These are phyloP conservation scores for Cetraspora pellucida DNA, from an alignment of 192 early-diverging fungal genomes.

Conservation along the genomic window DNA sequence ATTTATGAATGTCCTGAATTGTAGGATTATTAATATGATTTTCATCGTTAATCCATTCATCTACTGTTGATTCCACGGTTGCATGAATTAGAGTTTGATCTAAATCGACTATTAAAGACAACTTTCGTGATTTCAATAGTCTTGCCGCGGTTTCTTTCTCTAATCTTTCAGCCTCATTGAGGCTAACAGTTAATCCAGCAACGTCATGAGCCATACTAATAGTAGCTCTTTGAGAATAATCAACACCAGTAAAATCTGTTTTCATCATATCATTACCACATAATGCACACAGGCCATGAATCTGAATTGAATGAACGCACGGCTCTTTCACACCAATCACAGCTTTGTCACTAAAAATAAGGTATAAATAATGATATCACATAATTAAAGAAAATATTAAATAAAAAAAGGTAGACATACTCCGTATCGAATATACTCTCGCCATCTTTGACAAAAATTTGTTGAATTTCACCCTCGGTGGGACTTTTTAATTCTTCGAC, in stretches of 20 bases:
- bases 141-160: conserved; percentile 69
- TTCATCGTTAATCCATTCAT: conserved; percentile 71
- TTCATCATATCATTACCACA: conserved; percentile 74
- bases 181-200: conserved; percentile 67
- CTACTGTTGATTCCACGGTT: conserved; percentile 73
- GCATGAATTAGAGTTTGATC: conserved; percentile 99
- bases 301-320: conserved; percentile 76
- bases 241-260: conserved; percentile 37
- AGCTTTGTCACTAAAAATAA: background rate
- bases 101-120: conserved; percentile 93
- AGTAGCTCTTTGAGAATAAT: conserved; percentile 61
- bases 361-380: background rate
- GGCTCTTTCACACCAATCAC: conserved; percentile 41
- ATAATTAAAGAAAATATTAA: too few species aligned
- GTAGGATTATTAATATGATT: conserved; percentile 56
- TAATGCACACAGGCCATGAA: conserved; percentile 76
- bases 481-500: conserved; percentile 17
- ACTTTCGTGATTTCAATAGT: conserved; percentile 66
- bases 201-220: conserved; percentile 82
- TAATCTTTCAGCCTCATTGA: conserved; percentile 69
- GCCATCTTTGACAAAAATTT: background rate
- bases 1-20: conserved; percentile 71
- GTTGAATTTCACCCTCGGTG: conserved; percentile 2
- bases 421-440: background rate
- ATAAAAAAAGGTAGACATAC: background rate